Conservation (phyloP, 2,329 filamentous ascomycete genomes). For the Exophiala aquamarina region DNA sequence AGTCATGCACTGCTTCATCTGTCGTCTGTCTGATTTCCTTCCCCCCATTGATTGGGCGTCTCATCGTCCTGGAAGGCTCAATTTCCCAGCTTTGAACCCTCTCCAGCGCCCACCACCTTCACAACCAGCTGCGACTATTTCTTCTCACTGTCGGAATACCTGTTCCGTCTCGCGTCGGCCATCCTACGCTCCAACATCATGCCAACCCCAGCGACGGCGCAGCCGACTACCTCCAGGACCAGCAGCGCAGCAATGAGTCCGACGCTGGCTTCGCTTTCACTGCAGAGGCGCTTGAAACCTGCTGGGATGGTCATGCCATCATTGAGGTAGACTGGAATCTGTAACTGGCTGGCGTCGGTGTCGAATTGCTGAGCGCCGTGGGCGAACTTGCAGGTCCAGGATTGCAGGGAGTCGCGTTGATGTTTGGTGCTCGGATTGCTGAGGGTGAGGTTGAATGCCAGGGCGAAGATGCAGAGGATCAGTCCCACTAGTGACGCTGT, state of each 20-base stretch:
- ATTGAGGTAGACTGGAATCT: constrained; percentile 19
- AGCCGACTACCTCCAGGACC: constrained; percentile 34
- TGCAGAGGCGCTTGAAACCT: constrained; percentile 40
- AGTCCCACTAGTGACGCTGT: constrained; percentile 11
- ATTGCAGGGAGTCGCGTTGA: constrained; percentile 24
- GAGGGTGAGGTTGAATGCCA: constrained; percentile 25
- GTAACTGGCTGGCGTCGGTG: constrained; percentile 18
- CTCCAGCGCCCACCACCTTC: too few species aligned
- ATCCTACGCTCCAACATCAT: constrained; percentile 33
- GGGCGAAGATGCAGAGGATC: constrained; percentile 17
- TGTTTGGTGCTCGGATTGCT: constrained; percentile 11
- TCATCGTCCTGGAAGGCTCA: too few species aligned
- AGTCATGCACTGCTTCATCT: too few species aligned
- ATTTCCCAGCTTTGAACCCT: too few species aligned
- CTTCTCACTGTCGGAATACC: constrained; percentile 15
- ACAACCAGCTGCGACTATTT: too few species aligned
- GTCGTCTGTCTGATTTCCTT: too few species aligned
- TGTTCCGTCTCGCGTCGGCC: constrained; percentile 35
- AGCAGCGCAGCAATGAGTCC: constrained; percentile 35
- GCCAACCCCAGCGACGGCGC: constrained; percentile 26
- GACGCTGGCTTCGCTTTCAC: constrained; percentile 37
- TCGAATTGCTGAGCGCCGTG: constrained; percentile 22
- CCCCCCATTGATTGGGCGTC: too few species aligned
- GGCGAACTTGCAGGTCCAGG: constrained; percentile 27
- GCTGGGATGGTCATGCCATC: constrained; percentile 31